Base-by-base conservation (phyloP, 2,329 filamentous ascomycete species). In the Penicillium aurantiogriseum region DNA sequence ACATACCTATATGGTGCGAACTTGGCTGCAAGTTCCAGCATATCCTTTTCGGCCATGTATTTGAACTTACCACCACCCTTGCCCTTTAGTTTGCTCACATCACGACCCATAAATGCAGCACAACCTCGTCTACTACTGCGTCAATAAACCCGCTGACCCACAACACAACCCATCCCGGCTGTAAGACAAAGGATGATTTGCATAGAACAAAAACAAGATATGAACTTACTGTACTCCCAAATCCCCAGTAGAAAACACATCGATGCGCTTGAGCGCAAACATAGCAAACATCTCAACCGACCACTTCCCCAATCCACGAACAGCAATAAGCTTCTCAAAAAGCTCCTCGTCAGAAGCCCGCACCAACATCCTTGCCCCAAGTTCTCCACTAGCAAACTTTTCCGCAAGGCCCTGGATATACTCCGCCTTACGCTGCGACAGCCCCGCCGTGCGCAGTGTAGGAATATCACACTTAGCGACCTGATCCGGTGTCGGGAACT, bases 241-340 rank as follows among this genome's bases (percentile, higher is more conserved):
- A 76, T 99, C 93, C 0, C 94, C 93, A 1, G 91, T 88, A 23
- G 88, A 91, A 72, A 97, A 96, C 23, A 99, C 90, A 76, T 99
- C 93, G 82, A 92, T 88, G 13, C 92, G 83, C 81, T 97, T 97
- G 40, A 99, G 80, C n/a, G 86, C 90, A 75, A 99, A 97, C 75
- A 90, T 91, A 49, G 92, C 91, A 80, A 99, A 99, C 94, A 99
- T 97, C 79, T 97, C 92, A 15, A 96, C 92, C 47, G 88, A 92
- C 94, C 94, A 97, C 53, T 82, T 83, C 0, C 94, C 94, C 49
- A 97, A 77, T 0, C 94, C 94, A 10, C 93, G 83, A 5, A 99
- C 92, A 1, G 92, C 90, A 47, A 89, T 91, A 47, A 99, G 80
- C 72, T 84, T 88, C 74, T 89, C 85, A 62, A 97, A 81, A 8